Evolutionary conservation across 2,329 filamentous ascomycete genomes (phyloP), one percentile per base, ranked within the genome.

Genomic region (Penicillium brevicompactum): DNA sequence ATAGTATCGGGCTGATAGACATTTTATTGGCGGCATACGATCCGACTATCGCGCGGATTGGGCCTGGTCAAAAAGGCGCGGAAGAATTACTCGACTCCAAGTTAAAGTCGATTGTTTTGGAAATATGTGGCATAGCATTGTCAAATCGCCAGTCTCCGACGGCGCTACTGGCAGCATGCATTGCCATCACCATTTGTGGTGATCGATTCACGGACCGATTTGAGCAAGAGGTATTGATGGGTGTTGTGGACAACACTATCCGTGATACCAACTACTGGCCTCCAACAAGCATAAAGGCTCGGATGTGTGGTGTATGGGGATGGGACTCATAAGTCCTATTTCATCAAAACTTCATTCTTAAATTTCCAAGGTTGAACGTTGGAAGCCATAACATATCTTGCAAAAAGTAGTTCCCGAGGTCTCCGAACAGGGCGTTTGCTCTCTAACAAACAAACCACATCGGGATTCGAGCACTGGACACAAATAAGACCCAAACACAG

Each of bases 21-120:
- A 68, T 68, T 37, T 45, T 68, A 18, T 53, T 68, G 32, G 64
- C 63, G 1, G 66, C 64, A 7, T 68, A 67, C 52, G 62, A 68
- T 47, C 67, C 67, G 4, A 57, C 59, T 22, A 56, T 67, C 7
- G 65, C 63, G 7, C 55, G 62, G 27, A 56, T 68, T 16, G 66
- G 67, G 1, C 61, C 59, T 2, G 64, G 64, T 21, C 51, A 55
- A 22, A 46, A 31, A 27, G 47, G 22, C 18, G 53, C 59, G 3
- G 50, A 46, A 41, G 43, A 48, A 11, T 45, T 34, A 9, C 53
- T 59, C 21, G 56, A 57, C 50, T n/a, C 44, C 2, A 49, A 47
- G 44, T 49, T 61, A 24, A 61, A 55, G 32, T 43, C 55, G 5
- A 60, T 38, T 2, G 60, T 64, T 14, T 21, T 58, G 31, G 53